Percentiles rank a stretch among this genome's conserved stretches.
phyloP scores from a whole-genome alignment of 345 rosid species.

The Heritiera fomes region DNA sequence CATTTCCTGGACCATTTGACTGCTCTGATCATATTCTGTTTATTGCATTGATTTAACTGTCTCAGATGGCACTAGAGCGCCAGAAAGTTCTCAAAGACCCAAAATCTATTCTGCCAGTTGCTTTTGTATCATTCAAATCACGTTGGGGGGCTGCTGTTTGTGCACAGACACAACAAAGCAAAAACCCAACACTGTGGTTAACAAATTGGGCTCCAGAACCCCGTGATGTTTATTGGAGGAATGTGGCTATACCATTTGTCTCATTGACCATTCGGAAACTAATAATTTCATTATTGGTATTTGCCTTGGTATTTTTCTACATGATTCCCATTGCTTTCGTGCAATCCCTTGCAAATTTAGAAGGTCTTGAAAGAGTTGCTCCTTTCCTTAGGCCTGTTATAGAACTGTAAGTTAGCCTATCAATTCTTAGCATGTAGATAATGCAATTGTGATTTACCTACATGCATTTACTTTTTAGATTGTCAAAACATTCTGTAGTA shows the following conservation, averaged over 20 bases:
- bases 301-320: conserved; percentile 91
- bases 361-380: conserved; percentile 87
- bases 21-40: conserved; percentile 5
- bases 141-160: conserved; percentile 99
- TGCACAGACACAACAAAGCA: conserved; percentile 97
- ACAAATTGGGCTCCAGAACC: conserved; percentile 98
- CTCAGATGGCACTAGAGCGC: conserved; percentile 78
- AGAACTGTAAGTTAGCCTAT: conserved; percentile 63
- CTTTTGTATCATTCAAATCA: conserved; percentile 89
- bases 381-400: conserved; percentile 93
- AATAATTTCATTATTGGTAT: conserved; percentile 65
- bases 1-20: conserved; percentile 11
- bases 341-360: conserved; percentile 95
- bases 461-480: background rate
- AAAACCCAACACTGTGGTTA: conserved; percentile 86
- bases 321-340: conserved; percentile 99
- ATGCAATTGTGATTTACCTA: background rate
- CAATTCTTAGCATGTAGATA: background rate
- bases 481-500: background rate
- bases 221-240: conserved; percentile 91
- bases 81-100: conserved; percentile 67
- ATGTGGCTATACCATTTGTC: conserved; percentile 88
- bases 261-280: conserved; percentile 79
- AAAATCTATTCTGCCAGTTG: conserved; percentile 71
- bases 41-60: conserved; percentile 17